Evolutionary conservation across 176 grass and related monocot genomes (phyloP).

Genomic region (Eleusine coracana): DNA sequence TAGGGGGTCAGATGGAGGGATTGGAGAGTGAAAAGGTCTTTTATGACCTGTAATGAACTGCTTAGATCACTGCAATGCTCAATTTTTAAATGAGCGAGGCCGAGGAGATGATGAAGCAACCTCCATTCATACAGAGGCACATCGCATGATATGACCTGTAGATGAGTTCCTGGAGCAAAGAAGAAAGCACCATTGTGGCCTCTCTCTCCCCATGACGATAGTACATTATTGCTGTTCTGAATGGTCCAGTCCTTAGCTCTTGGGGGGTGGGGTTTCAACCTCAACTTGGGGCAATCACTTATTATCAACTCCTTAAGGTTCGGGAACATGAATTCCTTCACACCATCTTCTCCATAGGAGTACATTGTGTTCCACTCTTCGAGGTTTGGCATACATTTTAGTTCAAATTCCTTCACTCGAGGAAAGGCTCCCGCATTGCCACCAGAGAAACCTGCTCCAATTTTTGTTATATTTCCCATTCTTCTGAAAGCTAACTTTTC

Average conservation of each 20-base stretch:
- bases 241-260: background rate
- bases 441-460: background rate
- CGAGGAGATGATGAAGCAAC: background rate
- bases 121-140: conserved; percentile 22
- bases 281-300: background rate
- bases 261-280: background rate
- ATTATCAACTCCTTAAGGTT: background rate
- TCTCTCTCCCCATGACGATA: conserved; percentile 11
- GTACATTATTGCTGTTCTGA: background rate
- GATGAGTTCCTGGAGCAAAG: background rate
- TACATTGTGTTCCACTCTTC: background rate
- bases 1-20: conserved; percentile 2
- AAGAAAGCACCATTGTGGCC: background rate
- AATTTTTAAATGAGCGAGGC: background rate
- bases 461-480: conserved; percentile 1
- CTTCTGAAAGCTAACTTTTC: background rate
- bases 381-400: background rate
- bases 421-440: conserved; percentile 5
- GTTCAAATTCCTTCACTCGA: background rate
- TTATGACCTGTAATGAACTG: background rate
- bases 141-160: background rate
- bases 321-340: conserved; percentile 9
- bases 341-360: no score
- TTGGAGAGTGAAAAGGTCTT: background rate
- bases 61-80: background rate